Evolutionary conservation across 2,329 filamentous ascomycete genomes (phyloP), one percentile per base, ranked within the genome.

Genomic region (Trichoderma harzianum): DNA sequence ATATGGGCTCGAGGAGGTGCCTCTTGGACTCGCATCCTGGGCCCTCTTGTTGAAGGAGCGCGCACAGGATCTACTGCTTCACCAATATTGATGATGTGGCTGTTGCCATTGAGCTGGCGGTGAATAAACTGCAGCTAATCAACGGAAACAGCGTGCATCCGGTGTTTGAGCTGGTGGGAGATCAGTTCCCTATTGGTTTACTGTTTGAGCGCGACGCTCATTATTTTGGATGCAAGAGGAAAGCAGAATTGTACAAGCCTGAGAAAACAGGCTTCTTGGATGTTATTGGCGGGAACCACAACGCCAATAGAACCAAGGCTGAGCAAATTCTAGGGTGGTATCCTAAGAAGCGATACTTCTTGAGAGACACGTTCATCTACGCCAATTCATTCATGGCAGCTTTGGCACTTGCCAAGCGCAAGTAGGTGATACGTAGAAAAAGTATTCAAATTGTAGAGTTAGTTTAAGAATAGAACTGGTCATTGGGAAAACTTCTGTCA

Each of bases 331-430:
- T 62, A 26, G 58, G 58, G n/a, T 62, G 58, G 58, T 62, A 62
- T 26, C 58, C 58, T 28, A 62, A 62, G 34, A 62, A 62, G 34
- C 58, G 34, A 39, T 62, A 62, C 16, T 62, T 62, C 34, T 34
- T 62, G 32, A 62, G 58, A 36, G 58, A 62, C 16, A 62, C 58
- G 14, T 62, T 62, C 16, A 62, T 62, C 21, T 62, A 62, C 34
- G 58, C 58, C n/a, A 62, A 62, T 7, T 62, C 58, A 24, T 62
- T 62, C 58, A 62, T 62, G 58, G 58, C 58, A 39, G 58, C 58
- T 62, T 39, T 62, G 16, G 58, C 58, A 21, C 58, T 62, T 28
- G 58, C 58, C 12, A 62, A 62, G 34, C 39, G 39, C 4, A 43
- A 43, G 39, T 43, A 43, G 39, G 7, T n/a, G 3, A 7, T 8